Conservation (phyloP, 805 yeast genomes). For the Saturnispora diversa region DNA sequence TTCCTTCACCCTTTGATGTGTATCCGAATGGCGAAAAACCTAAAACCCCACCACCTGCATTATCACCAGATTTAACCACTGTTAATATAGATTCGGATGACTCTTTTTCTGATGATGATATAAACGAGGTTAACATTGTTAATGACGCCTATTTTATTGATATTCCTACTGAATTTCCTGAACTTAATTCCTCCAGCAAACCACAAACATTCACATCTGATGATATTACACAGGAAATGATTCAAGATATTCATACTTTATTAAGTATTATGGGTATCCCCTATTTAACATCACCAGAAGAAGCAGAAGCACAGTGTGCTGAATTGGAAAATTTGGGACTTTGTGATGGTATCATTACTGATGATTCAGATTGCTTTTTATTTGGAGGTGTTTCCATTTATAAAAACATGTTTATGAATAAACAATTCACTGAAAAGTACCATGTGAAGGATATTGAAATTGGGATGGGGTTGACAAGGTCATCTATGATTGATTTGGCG, state of each 20-base stretch:
- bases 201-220: constrained; percentile 43
- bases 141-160: constrained; percentile 3
- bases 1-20: too few species aligned
- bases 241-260: constrained; percentile 83
- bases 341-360: constrained; percentile 94
- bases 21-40: too few species aligned
- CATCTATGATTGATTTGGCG: constrained; percentile 71
- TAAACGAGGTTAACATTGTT: constrained; percentile 33
- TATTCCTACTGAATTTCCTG: constrained; percentile 1
- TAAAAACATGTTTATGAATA: constrained; percentile 90
- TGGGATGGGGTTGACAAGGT: constrained; percentile 57
- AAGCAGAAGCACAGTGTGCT: constrained; percentile 98
- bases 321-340: constrained; percentile 56
- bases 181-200: background rate
- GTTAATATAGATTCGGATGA: constrained; percentile 30
- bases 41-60: too few species aligned
- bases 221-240: constrained; percentile 80
- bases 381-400: constrained; percentile 84
- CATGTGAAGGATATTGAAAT: constrained; percentile 46
- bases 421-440: constrained; percentile 85
- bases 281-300: constrained; percentile 93
- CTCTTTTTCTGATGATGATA: constrained; percentile 73
- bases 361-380: constrained; percentile 92
- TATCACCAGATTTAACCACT: too few species aligned
- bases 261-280: constrained; percentile 89